Conservation (phyloP, 1,284 basidiomycete species). For the Ceratorhiza oryzae-sativae region DNA sequence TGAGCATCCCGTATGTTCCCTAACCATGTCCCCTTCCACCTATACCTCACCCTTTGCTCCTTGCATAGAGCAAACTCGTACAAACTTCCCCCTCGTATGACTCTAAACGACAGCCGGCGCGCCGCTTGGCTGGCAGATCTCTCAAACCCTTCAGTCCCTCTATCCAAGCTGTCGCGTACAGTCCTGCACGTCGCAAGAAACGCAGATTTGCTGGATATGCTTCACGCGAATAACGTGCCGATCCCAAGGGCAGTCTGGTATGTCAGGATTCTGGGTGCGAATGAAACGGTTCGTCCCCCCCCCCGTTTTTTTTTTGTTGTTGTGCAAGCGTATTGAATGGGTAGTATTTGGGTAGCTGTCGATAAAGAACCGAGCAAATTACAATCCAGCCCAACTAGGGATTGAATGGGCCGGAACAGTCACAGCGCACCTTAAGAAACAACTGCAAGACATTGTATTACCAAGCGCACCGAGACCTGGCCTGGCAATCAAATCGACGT, state of each 20-base stretch:
- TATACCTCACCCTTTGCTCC: slow-evolving; percentile 1
- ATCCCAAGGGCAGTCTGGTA: slow-evolving; percentile 94
- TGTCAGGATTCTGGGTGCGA: slow-evolving; percentile 91
- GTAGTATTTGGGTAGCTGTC: slow-evolving; percentile 61
- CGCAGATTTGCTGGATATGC: slow-evolving; percentile 86
- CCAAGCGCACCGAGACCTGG: slow-evolving; percentile 78
- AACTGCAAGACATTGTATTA: slow-evolving; percentile 82
- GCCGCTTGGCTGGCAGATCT: slow-evolving; percentile 91
- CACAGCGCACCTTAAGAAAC: slow-evolving; percentile 88
- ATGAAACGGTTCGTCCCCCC: slow-evolving; percentile 73
- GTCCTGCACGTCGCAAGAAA: slow-evolving; percentile 95
- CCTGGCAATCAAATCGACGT: slow-evolving; percentile 78
- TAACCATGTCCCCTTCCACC: slow-evolving; percentile 11
- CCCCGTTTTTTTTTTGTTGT: not conserved
- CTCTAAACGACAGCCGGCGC: slow-evolving; percentile 87
- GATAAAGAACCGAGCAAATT: slow-evolving; percentile 73
- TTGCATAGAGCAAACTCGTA: slow-evolving; percentile 72
- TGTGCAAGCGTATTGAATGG: not conserved
- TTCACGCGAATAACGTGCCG: slow-evolving; percentile 82
- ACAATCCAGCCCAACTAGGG: slow-evolving; percentile 84
- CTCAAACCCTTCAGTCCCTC: slow-evolving; percentile 86
- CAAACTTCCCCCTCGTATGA: slow-evolving; percentile 86
- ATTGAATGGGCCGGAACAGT: slow-evolving; percentile 89
- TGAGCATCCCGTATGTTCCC: slow-evolving; percentile 65
- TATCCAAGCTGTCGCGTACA: slow-evolving; percentile 83